phyloP scores from a whole-genome alignment of 116 monocot species.

The Phalaenopsis hybrid region DNA sequence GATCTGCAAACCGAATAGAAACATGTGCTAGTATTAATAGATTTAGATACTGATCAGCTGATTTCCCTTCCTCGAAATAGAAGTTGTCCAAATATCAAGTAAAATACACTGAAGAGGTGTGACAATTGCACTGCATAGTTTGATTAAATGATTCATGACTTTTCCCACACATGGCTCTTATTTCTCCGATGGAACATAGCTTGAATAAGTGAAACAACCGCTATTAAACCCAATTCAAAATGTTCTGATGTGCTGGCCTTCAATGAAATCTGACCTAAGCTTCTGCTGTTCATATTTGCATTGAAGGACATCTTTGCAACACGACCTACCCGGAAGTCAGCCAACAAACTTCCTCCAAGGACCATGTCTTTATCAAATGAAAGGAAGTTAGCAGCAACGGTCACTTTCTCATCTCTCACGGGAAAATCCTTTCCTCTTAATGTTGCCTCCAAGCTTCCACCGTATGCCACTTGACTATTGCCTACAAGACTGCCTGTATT shows the following conservation, averaged over 20 bases:
- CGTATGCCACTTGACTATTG: slow-evolving; percentile 46
- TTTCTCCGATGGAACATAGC: slow-evolving; percentile 38
- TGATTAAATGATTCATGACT: not conserved
- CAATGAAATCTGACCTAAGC: slow-evolving; percentile 53
- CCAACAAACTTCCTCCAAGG: slow-evolving; percentile 48
- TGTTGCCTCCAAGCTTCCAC: slow-evolving; percentile 58
- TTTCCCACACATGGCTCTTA: not conserved
- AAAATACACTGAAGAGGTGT: not conserved
- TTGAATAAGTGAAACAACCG: slow-evolving; percentile 38
- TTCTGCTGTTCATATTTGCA: slow-evolving; percentile 65
- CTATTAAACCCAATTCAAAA: slow-evolving; percentile 48
- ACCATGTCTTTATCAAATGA: slow-evolving; percentile 66
- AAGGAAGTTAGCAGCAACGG: slow-evolving; percentile 34
- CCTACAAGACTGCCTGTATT: slow-evolving; percentile 54
- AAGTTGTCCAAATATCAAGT: not conserved
- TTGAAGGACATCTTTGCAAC: slow-evolving; percentile 46
- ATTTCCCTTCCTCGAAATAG: not conserved
- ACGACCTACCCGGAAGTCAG: slow-evolving; percentile 57
- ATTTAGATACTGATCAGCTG: not conserved
- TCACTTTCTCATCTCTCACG: slow-evolving; percentile 64
- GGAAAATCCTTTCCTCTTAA: slow-evolving; percentile 75
- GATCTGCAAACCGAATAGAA: not conserved
- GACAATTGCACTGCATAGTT: not conserved
- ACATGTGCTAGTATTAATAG: not conserved
- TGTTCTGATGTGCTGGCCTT: slow-evolving; percentile 57